phyloP scores from a whole-genome alignment of 2,329 filamentous ascomycete species.

The Exophiala bonariae region DNA sequence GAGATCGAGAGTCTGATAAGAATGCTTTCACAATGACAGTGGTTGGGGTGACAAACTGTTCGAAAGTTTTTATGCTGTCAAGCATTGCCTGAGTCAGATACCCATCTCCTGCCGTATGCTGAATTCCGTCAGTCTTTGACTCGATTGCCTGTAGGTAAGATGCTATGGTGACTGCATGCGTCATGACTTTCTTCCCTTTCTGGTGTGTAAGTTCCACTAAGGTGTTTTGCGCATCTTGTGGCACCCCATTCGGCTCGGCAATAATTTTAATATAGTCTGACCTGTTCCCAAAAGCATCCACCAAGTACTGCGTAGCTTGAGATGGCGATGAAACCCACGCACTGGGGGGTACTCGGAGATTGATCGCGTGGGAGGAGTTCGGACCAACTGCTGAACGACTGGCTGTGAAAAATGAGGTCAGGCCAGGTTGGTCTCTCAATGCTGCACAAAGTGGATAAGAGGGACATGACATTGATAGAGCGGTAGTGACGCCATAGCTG shows the following conservation, averaged over 20 bases:
- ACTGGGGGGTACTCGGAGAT: not conserved
- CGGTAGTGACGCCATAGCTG: conserved; percentile 28
- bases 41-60: conserved; percentile 5
- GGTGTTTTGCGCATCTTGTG: not conserved
- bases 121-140: not conserved
- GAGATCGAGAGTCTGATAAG: not conserved
- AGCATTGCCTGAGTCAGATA: not conserved
- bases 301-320: not conserved
- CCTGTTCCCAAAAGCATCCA: not conserved
- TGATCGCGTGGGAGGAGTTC: not conserved
- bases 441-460: not conserved
- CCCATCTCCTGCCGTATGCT: not conserved
- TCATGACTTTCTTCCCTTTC: not conserved
- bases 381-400: not conserved
- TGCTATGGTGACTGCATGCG: not conserved
- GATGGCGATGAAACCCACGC: not conserved
- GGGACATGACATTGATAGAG: conserved; percentile 13
- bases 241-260: not conserved
- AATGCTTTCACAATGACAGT: conserved; percentile 3
- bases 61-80: not conserved
- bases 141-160: not conserved
- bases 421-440: not conserved
- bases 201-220: not conserved
- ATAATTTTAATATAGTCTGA: conserved; percentile 5
- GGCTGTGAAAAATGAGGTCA: conserved; percentile 2